Percentiles rank a stretch among this genome's conserved stretches.
Conservation (phyloP, 352 stramenopile genomes). For the Phytophthora pisi region DNA sequence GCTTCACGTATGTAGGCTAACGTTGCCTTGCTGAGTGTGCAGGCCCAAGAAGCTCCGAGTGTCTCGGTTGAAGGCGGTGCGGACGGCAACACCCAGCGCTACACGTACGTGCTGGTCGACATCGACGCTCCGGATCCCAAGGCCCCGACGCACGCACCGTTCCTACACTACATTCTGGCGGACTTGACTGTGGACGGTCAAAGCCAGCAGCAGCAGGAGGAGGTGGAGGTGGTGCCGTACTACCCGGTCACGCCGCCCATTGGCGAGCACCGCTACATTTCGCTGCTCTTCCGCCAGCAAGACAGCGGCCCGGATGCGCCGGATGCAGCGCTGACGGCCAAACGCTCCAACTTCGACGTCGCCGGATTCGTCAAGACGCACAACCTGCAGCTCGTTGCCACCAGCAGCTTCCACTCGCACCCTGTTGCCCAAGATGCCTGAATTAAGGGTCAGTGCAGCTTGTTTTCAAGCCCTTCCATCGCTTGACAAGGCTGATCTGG, state of each 20-base stretch:
- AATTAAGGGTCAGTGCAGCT: neutral
- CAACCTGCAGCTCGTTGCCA: constrained; percentile 38
- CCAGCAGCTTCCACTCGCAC: constrained; percentile 53
- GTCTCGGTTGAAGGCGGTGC: constrained; percentile 29
- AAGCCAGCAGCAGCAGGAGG: constrained; percentile 6
- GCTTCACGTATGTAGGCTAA: neutral
- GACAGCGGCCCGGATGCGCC: constrained; percentile 7
- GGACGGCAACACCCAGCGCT: constrained; percentile 27
- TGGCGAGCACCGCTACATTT: constrained; percentile 66
- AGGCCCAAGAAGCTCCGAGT: constrained; percentile 41
- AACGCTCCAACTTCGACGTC: constrained; percentile 60
- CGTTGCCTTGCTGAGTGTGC: constrained; percentile 1
- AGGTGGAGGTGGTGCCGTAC: constrained; percentile 54
- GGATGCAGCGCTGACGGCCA: constrained; percentile 30
- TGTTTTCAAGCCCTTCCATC: neutral
- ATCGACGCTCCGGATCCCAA: constrained; percentile 68
- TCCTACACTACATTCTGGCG: constrained; percentile 71
- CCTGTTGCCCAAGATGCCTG: constrained; percentile 23
- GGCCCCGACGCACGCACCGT: constrained; percentile 61
- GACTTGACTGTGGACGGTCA: constrained; percentile 21
- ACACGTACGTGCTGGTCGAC: constrained; percentile 74
- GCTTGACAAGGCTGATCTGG: constrained; percentile 4
- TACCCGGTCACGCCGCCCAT: constrained; percentile 59
- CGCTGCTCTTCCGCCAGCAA: constrained; percentile 53
- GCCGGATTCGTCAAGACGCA: constrained; percentile 40